Conservation (phyloP, 148 eudicot species). For the Hydrangea macrophylla region DNA sequence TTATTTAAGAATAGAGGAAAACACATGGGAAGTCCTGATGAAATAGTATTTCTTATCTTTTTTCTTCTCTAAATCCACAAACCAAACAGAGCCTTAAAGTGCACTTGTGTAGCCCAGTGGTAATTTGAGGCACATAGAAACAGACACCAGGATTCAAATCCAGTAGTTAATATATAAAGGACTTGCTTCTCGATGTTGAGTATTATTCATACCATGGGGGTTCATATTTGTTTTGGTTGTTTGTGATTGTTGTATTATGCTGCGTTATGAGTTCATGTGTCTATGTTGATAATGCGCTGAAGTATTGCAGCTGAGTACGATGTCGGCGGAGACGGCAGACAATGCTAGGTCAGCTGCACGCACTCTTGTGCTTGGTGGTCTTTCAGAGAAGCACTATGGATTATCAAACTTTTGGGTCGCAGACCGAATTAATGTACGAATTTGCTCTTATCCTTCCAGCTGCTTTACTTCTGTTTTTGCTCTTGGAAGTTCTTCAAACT, state of each 20-base stretch:
- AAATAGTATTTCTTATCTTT: no score
- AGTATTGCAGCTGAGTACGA: constrained; percentile 73
- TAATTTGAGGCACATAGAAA: neutral
- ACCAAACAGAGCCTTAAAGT: no score
- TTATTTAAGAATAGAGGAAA: no score
- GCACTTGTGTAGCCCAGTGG: neutral
- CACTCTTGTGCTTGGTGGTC: constrained; percentile 76
- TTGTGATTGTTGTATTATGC: neutral
- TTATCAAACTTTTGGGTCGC: constrained; percentile 70
- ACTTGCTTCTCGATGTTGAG: neutral
- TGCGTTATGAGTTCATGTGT: neutral
- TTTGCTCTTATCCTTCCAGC: neutral
- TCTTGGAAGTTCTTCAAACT: no score
- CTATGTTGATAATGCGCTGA: neutral
- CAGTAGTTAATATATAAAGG: neutral
- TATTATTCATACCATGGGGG: neutral
- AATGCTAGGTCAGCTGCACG: constrained; percentile 91
- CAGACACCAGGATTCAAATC: neutral
- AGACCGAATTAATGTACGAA: constrained; percentile 63
- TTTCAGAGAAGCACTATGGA: constrained; percentile 78
- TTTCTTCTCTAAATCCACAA: no score
- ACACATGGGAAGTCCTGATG: no score
- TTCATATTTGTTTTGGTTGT: neutral
- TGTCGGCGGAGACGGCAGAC: constrained; percentile 88
- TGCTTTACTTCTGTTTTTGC: neutral